Conservation (phyloP, 108 stramenopile species). For the Nitzschia putrida region DNA sequence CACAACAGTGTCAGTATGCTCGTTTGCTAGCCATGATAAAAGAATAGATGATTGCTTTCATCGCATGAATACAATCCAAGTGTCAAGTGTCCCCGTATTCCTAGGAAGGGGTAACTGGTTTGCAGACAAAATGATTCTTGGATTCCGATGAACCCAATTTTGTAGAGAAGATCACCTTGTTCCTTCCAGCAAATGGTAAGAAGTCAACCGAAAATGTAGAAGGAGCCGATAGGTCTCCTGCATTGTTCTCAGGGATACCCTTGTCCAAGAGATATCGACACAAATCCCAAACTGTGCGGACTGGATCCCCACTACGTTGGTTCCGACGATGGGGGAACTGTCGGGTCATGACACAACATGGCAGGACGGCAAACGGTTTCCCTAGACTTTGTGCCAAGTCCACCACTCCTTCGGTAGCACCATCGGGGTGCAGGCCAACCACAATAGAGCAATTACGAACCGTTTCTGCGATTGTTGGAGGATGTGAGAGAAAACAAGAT, state of each 20-base stretch:
- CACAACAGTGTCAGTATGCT: too few species aligned
- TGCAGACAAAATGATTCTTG: too few species aligned
- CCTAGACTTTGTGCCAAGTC: constrained; percentile 56
- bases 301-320: constrained; percentile 38
- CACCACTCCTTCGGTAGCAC: constrained; percentile 78
- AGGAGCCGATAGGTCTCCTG: background rate
- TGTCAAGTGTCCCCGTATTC: too few species aligned
- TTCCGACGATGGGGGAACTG: constrained; percentile 47
- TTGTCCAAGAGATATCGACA: constrained; percentile 63
- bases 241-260: background rate
- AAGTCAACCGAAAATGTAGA: constrained; percentile 34
- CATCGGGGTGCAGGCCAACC: constrained; percentile 86
- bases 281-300: constrained; percentile 50
- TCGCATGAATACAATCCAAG: too few species aligned
- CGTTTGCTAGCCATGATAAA: too few species aligned
- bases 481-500: constrained; percentile 34
- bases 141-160: too few species aligned
- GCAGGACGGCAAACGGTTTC: constrained; percentile 67
- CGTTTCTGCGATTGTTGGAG: constrained; percentile 18
- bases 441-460: constrained; percentile 62
- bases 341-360: constrained; percentile 67
- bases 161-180: constrained; percentile 51
- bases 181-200: constrained; percentile 59
- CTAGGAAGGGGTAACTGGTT: too few species aligned
- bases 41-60: too few species aligned